Conservation (phyloP, 1,284 basidiomycete species). For the Meira miltonrushii region DNA sequence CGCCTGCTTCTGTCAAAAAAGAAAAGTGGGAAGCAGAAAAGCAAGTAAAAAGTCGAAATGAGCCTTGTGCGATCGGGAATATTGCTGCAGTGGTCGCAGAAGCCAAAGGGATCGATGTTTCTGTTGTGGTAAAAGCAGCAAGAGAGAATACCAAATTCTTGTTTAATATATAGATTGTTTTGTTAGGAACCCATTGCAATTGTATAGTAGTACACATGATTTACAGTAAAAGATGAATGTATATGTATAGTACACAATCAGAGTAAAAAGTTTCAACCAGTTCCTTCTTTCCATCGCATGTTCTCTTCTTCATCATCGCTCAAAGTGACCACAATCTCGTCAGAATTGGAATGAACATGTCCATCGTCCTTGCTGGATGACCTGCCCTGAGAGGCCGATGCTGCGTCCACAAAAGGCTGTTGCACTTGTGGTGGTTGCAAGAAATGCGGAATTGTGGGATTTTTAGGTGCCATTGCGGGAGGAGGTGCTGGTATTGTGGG, state of each 20-base stretch:
- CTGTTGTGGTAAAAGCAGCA: conserved; percentile 58
- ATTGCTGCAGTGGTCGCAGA: conserved; percentile 72
- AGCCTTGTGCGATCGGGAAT: conserved; percentile 67
- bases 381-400: no score
- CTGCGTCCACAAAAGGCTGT: no score
- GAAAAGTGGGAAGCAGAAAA: conserved; percentile 63
- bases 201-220: neutral
- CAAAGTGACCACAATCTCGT: neutral
- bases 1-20: conserved; percentile 62
- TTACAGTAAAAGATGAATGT: neutral
- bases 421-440: neutral
- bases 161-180: conserved; percentile 21
- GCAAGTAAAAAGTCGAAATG: conserved; percentile 74
- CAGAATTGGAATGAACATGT: no score
- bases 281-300: conserved; percentile 9
- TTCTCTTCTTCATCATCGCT: conserved; percentile 1
- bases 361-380: no score
- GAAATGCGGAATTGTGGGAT: neutral
- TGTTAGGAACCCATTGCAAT: no score
- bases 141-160: conserved; percentile 35
- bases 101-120: conserved; percentile 60
- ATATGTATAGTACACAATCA: neutral
- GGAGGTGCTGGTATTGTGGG: neutral
- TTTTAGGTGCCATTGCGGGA: neutral
- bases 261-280: neutral